Evolutionary conservation across 1,284 basidiomycete genomes (phyloP).

Genomic region (Pascua guehoae): DNA sequence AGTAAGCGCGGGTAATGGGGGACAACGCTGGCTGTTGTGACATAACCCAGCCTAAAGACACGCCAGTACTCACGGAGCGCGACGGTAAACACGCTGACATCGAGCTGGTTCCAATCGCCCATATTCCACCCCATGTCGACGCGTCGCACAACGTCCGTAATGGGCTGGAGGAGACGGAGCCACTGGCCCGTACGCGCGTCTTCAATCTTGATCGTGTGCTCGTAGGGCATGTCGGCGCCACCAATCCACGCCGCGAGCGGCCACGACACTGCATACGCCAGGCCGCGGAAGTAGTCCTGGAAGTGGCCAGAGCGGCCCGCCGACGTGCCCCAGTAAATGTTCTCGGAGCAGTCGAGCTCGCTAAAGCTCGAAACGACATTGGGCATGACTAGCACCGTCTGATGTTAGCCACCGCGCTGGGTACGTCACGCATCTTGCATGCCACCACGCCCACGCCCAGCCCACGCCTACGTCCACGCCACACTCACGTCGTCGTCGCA

Average conservation of each 20-base stretch:
- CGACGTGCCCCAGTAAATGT: conserved; percentile 51
- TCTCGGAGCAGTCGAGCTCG: conserved; percentile 46
- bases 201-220: conserved; percentile 48
- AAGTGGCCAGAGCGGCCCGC: conserved; percentile 45
- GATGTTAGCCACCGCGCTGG: neutral
- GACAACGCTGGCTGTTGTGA: too few relatives aligned
- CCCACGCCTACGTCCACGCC: neutral
- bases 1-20: neutral
- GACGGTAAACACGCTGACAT: conserved; percentile 40
- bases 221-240: conserved; percentile 41
- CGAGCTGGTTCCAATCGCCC: conserved; percentile 52
- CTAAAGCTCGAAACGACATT: conserved; percentile 46
- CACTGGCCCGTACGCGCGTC: conserved; percentile 50
- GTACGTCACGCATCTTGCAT: too few relatives aligned
- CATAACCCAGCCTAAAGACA: too few relatives aligned
- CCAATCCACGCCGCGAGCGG: conserved; percentile 50
- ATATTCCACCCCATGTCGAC: conserved; percentile 51
- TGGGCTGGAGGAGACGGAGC: conserved; percentile 43
- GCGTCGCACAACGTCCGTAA: conserved; percentile 43
- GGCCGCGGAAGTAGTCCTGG: conserved; percentile 48
- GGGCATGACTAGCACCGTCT: conserved; percentile 51
- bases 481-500: conserved; percentile 49
- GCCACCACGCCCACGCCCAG: too few relatives aligned
- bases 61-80: conserved; percentile 44
- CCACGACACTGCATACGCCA: conserved; percentile 52